phyloP scores from a whole-genome alignment of 352 stramenopile species.

The Phytophthora cajani region DNA sequence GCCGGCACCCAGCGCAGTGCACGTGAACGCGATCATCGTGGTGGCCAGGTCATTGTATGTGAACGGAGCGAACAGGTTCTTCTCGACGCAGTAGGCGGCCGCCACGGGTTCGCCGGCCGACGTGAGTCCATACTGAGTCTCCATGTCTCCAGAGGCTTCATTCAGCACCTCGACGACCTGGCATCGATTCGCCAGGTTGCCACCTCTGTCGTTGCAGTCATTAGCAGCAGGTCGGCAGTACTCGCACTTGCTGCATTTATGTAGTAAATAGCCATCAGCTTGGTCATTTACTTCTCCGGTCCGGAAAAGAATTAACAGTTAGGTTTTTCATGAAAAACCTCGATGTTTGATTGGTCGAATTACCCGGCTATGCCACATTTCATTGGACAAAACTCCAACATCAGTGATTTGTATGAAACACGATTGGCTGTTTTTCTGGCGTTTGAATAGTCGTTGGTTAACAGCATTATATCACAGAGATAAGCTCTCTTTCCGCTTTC shows the following conservation, averaged over 20 bases:
- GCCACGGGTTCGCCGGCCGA: constrained; percentile 37
- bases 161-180: constrained; percentile 42
- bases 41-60: constrained; percentile 65
- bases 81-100: constrained; percentile 79
- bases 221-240: constrained; percentile 55
- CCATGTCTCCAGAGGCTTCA: constrained; percentile 35
- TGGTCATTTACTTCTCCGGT: background rate
- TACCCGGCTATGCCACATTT: too few species aligned
- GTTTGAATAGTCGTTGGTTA: too few species aligned
- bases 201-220: constrained; percentile 56
- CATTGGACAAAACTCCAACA: too few species aligned
- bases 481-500: too few species aligned
- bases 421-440: too few species aligned
- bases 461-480: too few species aligned
- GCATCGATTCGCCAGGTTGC: constrained; percentile 63
- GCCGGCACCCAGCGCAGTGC: constrained; percentile 87
- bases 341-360: too few species aligned
- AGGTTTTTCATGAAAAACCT: too few species aligned
- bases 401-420: too few species aligned
- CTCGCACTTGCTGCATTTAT: constrained; percentile 53
- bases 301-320: too few species aligned
- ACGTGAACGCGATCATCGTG: constrained; percentile 71
- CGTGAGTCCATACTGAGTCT: constrained; percentile 36
- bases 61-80: constrained; percentile 78
- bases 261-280: background rate